These are phyloP conservation scores for Parmelia sp. DNA, from an alignment of 495 filamentous ascomycete species.

Conservation along the genomic window DNA sequence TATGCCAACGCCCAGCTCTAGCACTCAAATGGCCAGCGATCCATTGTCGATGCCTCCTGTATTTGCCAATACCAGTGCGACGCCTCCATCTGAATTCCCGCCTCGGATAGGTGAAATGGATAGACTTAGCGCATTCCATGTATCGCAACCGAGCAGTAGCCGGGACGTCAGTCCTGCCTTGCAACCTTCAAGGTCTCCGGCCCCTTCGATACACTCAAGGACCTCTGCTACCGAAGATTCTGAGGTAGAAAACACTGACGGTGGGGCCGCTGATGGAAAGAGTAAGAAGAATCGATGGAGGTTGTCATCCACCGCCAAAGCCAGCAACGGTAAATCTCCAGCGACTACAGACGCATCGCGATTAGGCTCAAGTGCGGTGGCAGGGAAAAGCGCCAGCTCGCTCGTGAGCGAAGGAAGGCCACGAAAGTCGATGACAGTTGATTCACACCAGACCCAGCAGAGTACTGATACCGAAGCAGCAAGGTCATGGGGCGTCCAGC, in stretches of 20 bases:
- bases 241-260: conserved; percentile 65
- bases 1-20: conserved; percentile 22
- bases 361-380: conserved; percentile 54
- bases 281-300: conserved; percentile 67
- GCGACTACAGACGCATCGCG: conserved; percentile 43
- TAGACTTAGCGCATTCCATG: conserved; percentile 22
- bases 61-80: conserved; percentile 21
- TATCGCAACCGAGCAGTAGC: conserved; percentile 23
- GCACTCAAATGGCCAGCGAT: conserved; percentile 25
- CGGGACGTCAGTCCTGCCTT: conserved; percentile 28
- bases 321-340: conserved; percentile 48
- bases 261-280: conserved; percentile 49
- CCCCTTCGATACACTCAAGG: conserved; percentile 61
- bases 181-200: conserved; percentile 57
- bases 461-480: conserved; percentile 35
- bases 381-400: conserved; percentile 63
- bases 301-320: conserved; percentile 51
- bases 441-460: conserved; percentile 42
- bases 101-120: conserved; percentile 25
- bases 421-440: conserved; percentile 50
- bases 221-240: conserved; percentile 69
- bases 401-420: conserved; percentile 52
- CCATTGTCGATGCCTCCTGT: conserved; percentile 22
- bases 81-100: conserved; percentile 26
- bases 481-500: conserved; percentile 26